Percentiles rank a stretch among this genome's conserved stretches.
Evolutionary conservation across 306 rosid genomes (phyloP).

Genomic region (Cicer arietinum): DNA sequence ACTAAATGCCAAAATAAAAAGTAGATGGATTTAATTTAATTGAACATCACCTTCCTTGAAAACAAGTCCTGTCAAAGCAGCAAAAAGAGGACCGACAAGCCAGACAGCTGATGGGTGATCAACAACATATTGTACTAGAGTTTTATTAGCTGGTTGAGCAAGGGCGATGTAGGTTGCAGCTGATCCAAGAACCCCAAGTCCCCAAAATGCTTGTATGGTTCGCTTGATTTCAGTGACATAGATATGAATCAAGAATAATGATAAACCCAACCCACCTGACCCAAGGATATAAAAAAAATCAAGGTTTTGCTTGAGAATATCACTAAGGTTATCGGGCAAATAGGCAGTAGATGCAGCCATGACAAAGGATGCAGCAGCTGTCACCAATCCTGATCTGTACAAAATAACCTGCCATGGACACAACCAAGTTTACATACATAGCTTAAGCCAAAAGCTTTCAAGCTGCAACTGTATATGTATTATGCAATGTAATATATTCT

Average conservation of each 20-base stretch:
- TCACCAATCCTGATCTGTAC: conserved; percentile 84
- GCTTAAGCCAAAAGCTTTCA: conserved; percentile 31
- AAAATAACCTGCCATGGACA: conserved; percentile 65
- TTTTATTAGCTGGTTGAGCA: conserved; percentile 71
- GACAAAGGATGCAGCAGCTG: conserved; percentile 77
- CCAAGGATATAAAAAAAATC: conserved; percentile 66
- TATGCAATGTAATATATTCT: background rate
- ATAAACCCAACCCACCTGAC: conserved; percentile 77
- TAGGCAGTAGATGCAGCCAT: conserved; percentile 71
- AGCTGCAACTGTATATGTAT: background rate
- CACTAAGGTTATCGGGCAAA: conserved; percentile 57
- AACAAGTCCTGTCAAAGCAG: conserved; percentile 88
- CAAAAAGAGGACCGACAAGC: conserved; percentile 92
- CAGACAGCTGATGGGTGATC: conserved; percentile 68
- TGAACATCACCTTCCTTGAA: conserved; percentile 80
- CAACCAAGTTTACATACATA: conserved; percentile 28
- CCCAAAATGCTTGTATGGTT: conserved; percentile 84
- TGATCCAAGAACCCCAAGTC: conserved; percentile 78
- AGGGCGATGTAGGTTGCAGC: conserved; percentile 58
- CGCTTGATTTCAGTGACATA: conserved; percentile 88
- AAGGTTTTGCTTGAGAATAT: conserved; percentile 56
- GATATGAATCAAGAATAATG: conserved; percentile 78
- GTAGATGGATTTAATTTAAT: conserved; percentile 13
- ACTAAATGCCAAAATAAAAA: conserved; percentile 6
- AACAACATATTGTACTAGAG: conserved; percentile 63